A percentile compares a stretch with the other conserved stretches of the same genome.
Evolutionary conservation across 164 flowering plant genomes (phyloP).

Genomic region (Magnolia changhungtana): DNA sequence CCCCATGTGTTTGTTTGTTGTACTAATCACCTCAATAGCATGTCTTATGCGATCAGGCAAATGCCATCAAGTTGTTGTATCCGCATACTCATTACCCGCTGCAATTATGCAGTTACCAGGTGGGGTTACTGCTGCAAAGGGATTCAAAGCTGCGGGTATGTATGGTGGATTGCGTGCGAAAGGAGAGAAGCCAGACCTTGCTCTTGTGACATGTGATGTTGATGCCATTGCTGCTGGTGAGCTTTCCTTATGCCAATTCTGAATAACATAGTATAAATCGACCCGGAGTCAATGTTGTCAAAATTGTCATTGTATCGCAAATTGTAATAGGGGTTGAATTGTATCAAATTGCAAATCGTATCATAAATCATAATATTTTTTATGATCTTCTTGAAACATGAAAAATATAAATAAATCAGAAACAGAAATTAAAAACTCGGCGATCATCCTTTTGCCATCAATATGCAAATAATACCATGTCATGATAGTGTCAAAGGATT

Average conservation of each 20-base stretch:
- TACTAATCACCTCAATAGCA: background rate
- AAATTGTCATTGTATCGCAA: too few relatives aligned
- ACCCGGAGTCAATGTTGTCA: background rate
- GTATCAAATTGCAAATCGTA: too few relatives aligned
- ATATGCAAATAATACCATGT: too few relatives aligned
- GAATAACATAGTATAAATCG: background rate
- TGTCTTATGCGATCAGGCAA: background rate
- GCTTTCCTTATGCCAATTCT: constrained; percentile 4
- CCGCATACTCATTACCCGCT: background rate
- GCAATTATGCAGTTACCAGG: constrained; percentile 59
- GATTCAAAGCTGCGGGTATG: constrained; percentile 90
- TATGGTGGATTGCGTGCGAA: constrained; percentile 84
- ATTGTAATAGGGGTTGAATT: too few relatives aligned
- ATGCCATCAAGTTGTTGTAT: background rate
- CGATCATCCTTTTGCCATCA: too few relatives aligned
- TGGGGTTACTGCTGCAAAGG: constrained; percentile 92
- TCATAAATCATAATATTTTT: background rate
- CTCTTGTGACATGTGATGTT: constrained; percentile 90
- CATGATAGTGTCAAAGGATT: too few relatives aligned
- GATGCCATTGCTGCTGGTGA: constrained; percentile 88
- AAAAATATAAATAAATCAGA: too few relatives aligned
- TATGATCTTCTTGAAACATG: too few relatives aligned
- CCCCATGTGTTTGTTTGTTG: background rate
- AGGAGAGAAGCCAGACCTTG: constrained; percentile 94
- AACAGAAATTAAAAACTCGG: too few relatives aligned